Conservation (phyloP, 208 protist species). For the Borovskyia barvae region DNA sequence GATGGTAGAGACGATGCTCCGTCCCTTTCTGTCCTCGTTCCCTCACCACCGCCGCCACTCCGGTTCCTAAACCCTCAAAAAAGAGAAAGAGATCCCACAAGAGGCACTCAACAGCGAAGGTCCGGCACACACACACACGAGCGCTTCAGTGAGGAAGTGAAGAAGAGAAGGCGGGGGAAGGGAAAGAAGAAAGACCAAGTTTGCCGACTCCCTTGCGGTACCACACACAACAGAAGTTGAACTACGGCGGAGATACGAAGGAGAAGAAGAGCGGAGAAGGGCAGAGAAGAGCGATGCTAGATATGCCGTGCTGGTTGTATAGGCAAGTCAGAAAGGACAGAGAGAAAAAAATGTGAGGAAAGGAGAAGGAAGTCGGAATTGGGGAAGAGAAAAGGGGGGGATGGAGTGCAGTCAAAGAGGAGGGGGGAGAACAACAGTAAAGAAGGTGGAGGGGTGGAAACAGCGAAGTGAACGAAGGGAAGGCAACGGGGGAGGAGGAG, state of each 20-base stretch:
- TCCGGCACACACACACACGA: too few relatives aligned
- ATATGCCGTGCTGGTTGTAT: neutral
- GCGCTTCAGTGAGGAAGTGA: neutral
- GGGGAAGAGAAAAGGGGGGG: neutral
- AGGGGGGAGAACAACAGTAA: neutral
- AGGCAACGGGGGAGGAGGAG: too few relatives aligned
- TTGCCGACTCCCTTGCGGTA: too few relatives aligned
- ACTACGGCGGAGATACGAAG: neutral
- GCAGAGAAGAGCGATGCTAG: neutral
- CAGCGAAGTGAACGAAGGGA: too few relatives aligned
- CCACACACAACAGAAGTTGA: neutral
- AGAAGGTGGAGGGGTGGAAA: too few relatives aligned
- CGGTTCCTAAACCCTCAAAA: too few relatives aligned
- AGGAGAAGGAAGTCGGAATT: neutral
- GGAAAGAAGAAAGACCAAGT: neutral
- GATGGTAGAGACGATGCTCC: too few relatives aligned
- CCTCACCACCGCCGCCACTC: too few relatives aligned
- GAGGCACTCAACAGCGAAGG: too few relatives aligned
- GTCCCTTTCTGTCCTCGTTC: too few relatives aligned
- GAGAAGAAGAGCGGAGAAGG: neutral
- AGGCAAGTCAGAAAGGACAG: neutral
- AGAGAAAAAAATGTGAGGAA: neutral
- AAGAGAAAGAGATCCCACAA: too few relatives aligned
- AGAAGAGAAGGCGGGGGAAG: neutral
- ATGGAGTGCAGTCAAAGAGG: neutral